Evolutionary conservation across 768 basidiomycete genomes (phyloP).

Genomic region (Kwoniella sp.): DNA sequence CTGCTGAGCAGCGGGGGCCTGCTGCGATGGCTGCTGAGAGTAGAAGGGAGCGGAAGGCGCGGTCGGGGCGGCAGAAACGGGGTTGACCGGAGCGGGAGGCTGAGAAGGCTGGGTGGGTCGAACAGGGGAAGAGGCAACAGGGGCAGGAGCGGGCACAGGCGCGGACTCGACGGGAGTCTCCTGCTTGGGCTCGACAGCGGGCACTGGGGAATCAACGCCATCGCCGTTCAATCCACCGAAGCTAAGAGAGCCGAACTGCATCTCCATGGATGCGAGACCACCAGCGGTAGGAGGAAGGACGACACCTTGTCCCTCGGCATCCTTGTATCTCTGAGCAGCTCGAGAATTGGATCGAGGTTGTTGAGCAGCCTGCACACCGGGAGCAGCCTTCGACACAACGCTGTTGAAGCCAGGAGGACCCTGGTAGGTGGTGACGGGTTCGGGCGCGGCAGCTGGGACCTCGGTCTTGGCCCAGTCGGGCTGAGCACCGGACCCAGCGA

Average conservation of each 20-base stretch:
- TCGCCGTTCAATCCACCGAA: conserved; percentile 46
- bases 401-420: conserved; percentile 51
- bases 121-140: conserved; percentile 27
- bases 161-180: conserved; percentile 27
- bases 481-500: conserved; percentile 36
- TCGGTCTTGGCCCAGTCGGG: conserved; percentile 36
- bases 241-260: conserved; percentile 51
- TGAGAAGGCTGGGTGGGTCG: conserved; percentile 24
- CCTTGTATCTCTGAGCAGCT: conserved; percentile 44
- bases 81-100: conserved; percentile 12
- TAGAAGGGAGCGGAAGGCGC: conserved; percentile 16
- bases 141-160: conserved; percentile 20
- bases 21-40: conserved; percentile 12
- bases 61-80: conserved; percentile 11
- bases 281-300: conserved; percentile 44
- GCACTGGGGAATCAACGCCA: conserved; percentile 36
- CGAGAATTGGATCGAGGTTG: conserved; percentile 46
- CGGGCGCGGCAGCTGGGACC: conserved; percentile 26
- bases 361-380: conserved; percentile 22
- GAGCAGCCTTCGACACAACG: conserved; percentile 21
- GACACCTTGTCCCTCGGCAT: conserved; percentile 49
- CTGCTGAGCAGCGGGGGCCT: conserved; percentile 23
- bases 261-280: conserved; percentile 42
- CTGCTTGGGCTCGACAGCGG: conserved; percentile 22
- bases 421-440: conserved; percentile 45